These are phyloP conservation scores for Puccinia polysora DNA, from an alignment of 1,284 basidiomycete species.

Conservation along the genomic window DNA sequence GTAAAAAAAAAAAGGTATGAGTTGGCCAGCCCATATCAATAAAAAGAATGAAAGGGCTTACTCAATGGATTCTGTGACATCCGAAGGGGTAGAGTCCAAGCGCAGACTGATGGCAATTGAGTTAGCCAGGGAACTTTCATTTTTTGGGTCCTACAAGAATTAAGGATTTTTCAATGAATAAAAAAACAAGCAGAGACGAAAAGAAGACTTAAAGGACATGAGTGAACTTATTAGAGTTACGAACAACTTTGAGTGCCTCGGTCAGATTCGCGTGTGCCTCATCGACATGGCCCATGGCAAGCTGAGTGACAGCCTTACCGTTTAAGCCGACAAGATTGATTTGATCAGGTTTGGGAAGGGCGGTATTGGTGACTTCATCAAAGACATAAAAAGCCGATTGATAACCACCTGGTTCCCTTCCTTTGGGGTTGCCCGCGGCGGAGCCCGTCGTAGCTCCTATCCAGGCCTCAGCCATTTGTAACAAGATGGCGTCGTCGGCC, in stretches of 20 bases:
- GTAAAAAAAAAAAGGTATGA: neutral
- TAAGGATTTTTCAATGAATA: too few relatives aligned
- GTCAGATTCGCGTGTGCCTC: slow-evolving; percentile 79
- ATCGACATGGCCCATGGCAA: slow-evolving; percentile 70
- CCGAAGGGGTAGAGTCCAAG: slow-evolving; percentile 1
- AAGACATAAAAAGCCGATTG: slow-evolving; percentile 72
- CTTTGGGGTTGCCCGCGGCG: slow-evolving; percentile 51
- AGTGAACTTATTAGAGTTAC: neutral
- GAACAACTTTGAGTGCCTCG: slow-evolving; percentile 61
- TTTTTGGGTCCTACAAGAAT: slow-evolving; percentile 24
- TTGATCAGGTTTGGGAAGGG: slow-evolving; percentile 55
- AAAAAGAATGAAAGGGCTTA: neutral
- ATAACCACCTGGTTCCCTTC: slow-evolving; percentile 51
- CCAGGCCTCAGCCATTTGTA: slow-evolving; percentile 82
- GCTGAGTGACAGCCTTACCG: slow-evolving; percentile 74
- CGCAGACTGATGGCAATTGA: slow-evolving; percentile 19
- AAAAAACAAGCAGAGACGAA: neutral
- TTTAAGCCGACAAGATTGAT: slow-evolving; percentile 66
- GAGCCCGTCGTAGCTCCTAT: slow-evolving; percentile 72
- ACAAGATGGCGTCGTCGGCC: slow-evolving; percentile 80
- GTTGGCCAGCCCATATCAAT: neutral
- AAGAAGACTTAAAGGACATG: neutral
- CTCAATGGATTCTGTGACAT: neutral
- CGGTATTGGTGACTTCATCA: slow-evolving; percentile 80
- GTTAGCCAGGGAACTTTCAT: slow-evolving; percentile 38